Evolutionary conservation across 2,329 filamentous ascomycete species (phyloP).

Genomic region (Ophiostoma australiae): DNA sequence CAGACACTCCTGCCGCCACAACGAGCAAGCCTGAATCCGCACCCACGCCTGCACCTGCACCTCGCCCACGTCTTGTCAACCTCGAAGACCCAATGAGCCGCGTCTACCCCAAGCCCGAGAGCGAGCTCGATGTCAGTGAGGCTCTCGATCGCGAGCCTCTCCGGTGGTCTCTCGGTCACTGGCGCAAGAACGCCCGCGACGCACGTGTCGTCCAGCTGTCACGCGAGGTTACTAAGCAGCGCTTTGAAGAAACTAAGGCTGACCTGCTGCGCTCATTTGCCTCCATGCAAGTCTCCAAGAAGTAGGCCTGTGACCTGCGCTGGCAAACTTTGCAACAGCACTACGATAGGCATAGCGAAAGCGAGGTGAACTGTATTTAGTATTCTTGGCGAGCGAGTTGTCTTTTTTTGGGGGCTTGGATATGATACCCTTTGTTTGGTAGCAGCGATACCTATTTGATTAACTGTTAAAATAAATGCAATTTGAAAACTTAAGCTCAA

Average conservation of each 20-base stretch:
- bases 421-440: background rate
- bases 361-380: background rate
- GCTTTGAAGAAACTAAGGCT: constrained; percentile 46
- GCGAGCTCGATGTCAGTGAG: constrained; percentile 40
- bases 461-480: background rate
- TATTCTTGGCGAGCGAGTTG: too few relatives aligned
- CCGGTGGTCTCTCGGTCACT: constrained; percentile 40
- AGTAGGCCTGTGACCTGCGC: background rate
- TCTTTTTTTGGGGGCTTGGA: background rate
- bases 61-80: background rate
- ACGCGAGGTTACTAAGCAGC: constrained; percentile 32
- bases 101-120: constrained; percentile 40
- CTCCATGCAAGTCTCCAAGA: constrained; percentile 25
- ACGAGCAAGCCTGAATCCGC: background rate
- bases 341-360: background rate
- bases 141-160: constrained; percentile 41
- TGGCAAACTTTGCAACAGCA: background rate
- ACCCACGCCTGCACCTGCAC: background rate
- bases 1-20: background rate
- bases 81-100: constrained; percentile 36
- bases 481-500: background rate
- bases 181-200: constrained; percentile 33
- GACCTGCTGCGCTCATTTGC: constrained; percentile 39
- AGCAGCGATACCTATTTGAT: constrained; percentile 6
- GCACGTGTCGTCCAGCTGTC: constrained; percentile 34